Percentiles rank a stretch among this genome's conserved stretches.
Conservation (phyloP, 2,329 filamentous ascomycete genomes). For the Aureobasidium leucospermi region DNA sequence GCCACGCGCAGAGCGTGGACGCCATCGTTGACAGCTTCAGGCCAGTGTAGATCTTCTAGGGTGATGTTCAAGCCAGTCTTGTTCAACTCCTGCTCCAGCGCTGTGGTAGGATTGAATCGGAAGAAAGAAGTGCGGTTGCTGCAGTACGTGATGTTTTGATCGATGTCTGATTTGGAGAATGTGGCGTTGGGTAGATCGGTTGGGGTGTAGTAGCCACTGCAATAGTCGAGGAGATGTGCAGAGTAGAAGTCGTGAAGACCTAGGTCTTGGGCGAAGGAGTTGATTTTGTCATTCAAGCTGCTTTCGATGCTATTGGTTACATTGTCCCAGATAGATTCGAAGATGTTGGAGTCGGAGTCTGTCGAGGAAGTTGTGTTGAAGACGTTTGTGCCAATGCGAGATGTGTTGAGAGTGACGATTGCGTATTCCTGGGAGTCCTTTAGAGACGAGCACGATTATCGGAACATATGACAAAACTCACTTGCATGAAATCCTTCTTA, state of each 20-base stretch:
- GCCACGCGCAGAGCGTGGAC: conserved; percentile 45
- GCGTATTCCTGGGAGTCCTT: conserved; percentile 30
- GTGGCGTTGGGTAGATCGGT: conserved; percentile 36
- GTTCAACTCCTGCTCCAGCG: conserved; percentile 44
- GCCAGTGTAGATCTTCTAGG: conserved; percentile 49
- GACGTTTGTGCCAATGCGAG: conserved; percentile 41
- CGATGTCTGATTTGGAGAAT: conserved; percentile 31
- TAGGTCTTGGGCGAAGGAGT: conserved; percentile 39
- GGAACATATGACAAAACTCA: neutral
- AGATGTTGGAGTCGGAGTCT: conserved; percentile 20
- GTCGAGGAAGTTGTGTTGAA: conserved; percentile 24
- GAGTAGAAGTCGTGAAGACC: conserved; percentile 56
- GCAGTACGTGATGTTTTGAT: conserved; percentile 49
- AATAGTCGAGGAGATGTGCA: conserved; percentile 54
- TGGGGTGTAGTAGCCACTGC: conserved; percentile 43
- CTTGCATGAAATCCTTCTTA: conserved; percentile 48
- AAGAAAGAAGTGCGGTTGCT: conserved; percentile 47
- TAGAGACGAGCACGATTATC: neutral
- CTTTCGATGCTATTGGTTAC: conserved; percentile 29
- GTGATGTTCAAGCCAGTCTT: conserved; percentile 37
- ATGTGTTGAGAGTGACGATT: conserved; percentile 43
- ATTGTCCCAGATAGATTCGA: conserved; percentile 27
- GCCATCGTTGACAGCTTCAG: conserved; percentile 45
- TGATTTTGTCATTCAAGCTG: conserved; percentile 35
- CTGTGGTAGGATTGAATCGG: conserved; percentile 48